Evolutionary conservation across 768 basidiomycete genomes (phyloP).

Genomic region (Mycena kentingensis): DNA sequence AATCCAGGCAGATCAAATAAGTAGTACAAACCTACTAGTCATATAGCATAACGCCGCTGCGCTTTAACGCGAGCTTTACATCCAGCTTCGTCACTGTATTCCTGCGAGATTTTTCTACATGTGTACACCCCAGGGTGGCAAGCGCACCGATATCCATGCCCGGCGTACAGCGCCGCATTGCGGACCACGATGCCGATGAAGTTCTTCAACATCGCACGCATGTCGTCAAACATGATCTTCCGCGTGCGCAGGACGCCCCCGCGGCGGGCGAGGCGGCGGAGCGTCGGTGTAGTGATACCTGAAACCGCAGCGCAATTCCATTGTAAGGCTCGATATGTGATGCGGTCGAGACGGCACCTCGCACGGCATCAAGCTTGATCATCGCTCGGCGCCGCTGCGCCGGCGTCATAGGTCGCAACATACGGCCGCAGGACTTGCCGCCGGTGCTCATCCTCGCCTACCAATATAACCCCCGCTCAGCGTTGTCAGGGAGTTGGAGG

Average conservation of each 20-base stretch:
- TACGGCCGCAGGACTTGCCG: background rate
- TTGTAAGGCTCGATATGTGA: background rate
- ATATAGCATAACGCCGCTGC: slow-evolving; percentile 63
- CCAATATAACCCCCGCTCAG: background rate
- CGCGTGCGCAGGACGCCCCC: slow-evolving; percentile 81
- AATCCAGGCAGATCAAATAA: too few species aligned
- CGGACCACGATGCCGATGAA: slow-evolving; percentile 61
- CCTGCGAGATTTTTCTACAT: slow-evolving; percentile 83
- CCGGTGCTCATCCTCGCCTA: background rate
- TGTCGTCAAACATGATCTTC: slow-evolving; percentile 76
- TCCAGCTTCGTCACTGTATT: slow-evolving; percentile 73
- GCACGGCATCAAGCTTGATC: background rate
- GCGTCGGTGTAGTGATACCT: slow-evolving; percentile 66
- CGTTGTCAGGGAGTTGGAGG: background rate
- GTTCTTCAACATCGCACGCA: slow-evolving; percentile 77
- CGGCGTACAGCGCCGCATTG: slow-evolving; percentile 4
- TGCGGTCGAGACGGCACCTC: background rate
- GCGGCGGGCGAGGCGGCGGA: slow-evolving; percentile 77
- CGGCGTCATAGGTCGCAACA: background rate
- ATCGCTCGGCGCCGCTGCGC: background rate
- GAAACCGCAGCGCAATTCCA: background rate
- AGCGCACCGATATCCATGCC: slow-evolving; percentile 41
- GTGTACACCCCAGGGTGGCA: slow-evolving; percentile 66
- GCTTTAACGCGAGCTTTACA: slow-evolving; percentile 62
- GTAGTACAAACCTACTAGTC: too few species aligned